Evolutionary conservation across 2,329 filamentous ascomycete species (phyloP).

Genomic region (Myotisia sp.): DNA sequence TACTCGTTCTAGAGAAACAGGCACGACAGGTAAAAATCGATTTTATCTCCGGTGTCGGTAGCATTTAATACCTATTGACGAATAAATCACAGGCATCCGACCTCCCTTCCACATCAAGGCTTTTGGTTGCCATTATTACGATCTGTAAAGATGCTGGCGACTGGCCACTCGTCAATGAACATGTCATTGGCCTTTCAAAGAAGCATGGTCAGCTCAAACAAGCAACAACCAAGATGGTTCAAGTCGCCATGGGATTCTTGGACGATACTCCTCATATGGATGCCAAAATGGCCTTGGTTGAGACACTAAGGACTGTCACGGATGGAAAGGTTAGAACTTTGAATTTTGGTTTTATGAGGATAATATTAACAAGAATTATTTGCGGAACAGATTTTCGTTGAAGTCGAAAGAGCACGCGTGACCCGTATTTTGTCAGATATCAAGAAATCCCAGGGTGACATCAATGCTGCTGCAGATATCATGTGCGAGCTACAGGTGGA

Average conservation of each 20-base stretch:
- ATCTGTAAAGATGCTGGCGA: slow-evolving; percentile 86
- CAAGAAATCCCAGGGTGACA: slow-evolving; percentile 88
- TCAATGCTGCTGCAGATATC: slow-evolving; percentile 79
- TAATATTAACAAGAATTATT: background rate
- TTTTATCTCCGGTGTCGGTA: slow-evolving; percentile 7
- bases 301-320: slow-evolving; percentile 87
- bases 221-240: slow-evolving; percentile 97
- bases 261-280: slow-evolving; percentile 73
- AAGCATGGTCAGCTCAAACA: slow-evolving; percentile 99
- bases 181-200: slow-evolving; percentile 90
- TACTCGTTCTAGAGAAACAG: slow-evolving; percentile 85
- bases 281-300: slow-evolving; percentile 83
- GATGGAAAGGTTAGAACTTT: slow-evolving; percentile 63
- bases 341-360: background rate
- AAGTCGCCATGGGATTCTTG: slow-evolving; percentile 84
- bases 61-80: slow-evolving; percentile 3
- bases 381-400: slow-evolving; percentile 68
- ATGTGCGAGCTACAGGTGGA: slow-evolving; percentile 96
- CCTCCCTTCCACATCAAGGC: slow-evolving; percentile 81
- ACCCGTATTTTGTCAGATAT: slow-evolving; percentile 93
- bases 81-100: slow-evolving; percentile 58
- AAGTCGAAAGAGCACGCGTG: slow-evolving; percentile 90
- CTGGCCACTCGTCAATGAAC: slow-evolving; percentile 92
- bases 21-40: slow-evolving; percentile 70
- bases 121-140: slow-evolving; percentile 77